Percentiles rank a stretch among this genome's conserved stretches.
These are phyloP conservation scores for Sporobolomyces phaffii DNA, from an alignment of 768 basidiomycete genomes.

Conservation along the genomic window DNA sequence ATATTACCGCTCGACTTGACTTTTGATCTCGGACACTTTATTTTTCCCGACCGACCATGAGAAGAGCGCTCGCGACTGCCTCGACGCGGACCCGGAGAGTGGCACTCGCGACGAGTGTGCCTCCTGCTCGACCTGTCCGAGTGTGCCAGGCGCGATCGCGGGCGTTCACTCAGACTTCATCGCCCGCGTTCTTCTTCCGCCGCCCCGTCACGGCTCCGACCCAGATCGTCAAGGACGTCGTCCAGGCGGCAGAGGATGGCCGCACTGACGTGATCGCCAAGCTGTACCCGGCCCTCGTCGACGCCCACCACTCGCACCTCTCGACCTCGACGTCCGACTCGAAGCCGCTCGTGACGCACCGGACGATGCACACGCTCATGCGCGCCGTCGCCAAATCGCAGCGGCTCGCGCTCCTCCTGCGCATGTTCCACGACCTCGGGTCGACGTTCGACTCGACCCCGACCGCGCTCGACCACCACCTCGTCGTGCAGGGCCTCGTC, in stretches of 20 bases:
- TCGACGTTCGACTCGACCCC: neutral
- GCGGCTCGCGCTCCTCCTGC: neutral
- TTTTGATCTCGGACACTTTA: neutral
- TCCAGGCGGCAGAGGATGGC: neutral
- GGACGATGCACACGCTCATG: conserved; percentile 11
- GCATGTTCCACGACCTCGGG: conserved; percentile 29
- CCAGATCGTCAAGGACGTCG: conserved; percentile 22
- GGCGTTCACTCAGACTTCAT: neutral
- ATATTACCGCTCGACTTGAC: neutral
- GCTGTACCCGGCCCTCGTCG: conserved; percentile 29
- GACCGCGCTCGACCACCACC: conserved; percentile 22
- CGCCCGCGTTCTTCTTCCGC: conserved; percentile 26
- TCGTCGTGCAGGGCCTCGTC: conserved; percentile 19
- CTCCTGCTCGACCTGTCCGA: neutral
- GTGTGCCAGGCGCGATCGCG: neutral
- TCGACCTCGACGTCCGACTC: neutral
- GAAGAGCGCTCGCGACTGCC: neutral
- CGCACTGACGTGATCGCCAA: conserved; percentile 24
- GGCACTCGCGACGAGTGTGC: neutral
- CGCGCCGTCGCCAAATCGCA: conserved; percentile 1
- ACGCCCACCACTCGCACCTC: neutral
- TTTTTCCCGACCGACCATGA: neutral
- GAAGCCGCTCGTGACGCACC: neutral
- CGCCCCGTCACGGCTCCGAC: neutral
- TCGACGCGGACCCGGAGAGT: no score